Conservation (phyloP, 352 stramenopile genomes). For the Phytophthora agathidicida region DNA sequence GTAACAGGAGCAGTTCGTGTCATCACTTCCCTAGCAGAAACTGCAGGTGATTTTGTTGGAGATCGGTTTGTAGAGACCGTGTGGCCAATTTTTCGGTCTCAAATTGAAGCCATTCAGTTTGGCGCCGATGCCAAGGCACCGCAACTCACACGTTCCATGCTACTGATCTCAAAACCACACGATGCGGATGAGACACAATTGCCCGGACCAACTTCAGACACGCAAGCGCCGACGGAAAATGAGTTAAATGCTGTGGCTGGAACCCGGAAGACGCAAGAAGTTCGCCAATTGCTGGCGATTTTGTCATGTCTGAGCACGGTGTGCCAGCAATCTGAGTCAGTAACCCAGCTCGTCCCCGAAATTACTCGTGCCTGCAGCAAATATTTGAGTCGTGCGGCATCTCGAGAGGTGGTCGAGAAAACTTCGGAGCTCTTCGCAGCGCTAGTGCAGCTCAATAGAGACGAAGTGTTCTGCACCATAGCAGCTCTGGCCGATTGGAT, state of each 20-base stretch:
- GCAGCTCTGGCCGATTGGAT: conserved; percentile 58
- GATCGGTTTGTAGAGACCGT: conserved; percentile 81
- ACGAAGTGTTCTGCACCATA: conserved; percentile 74
- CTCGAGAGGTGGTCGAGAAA: conserved; percentile 40
- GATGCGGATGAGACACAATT: conserved; percentile 3
- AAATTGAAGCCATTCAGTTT: conserved; percentile 50
- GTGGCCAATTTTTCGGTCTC: conserved; percentile 62
- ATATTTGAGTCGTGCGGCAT: conserved; percentile 48
- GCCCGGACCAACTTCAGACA: neutral
- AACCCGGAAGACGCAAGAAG: conserved; percentile 59
- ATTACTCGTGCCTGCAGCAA: conserved; percentile 48
- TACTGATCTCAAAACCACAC: conserved; percentile 45
- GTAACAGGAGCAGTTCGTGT: conserved; percentile 58
- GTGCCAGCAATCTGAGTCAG: conserved; percentile 41
- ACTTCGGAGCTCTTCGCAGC: conserved; percentile 50
- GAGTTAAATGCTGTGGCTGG: conserved; percentile 30
- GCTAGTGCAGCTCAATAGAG: conserved; percentile 62
- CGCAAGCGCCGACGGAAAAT: neutral
- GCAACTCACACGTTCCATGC: conserved; percentile 69
- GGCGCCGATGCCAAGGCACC: conserved; percentile 28
- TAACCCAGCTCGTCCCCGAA: conserved; percentile 68
- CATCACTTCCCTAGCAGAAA: conserved; percentile 53
- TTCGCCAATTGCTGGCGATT: conserved; percentile 60
- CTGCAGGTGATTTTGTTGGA: conserved; percentile 79
- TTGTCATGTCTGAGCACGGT: conserved; percentile 63